A percentile compares a stretch with the other conserved stretches of the same genome.
phyloP scores from a whole-genome alignment of 495 filamentous ascomycete genomes.

The Podospora australis region DNA sequence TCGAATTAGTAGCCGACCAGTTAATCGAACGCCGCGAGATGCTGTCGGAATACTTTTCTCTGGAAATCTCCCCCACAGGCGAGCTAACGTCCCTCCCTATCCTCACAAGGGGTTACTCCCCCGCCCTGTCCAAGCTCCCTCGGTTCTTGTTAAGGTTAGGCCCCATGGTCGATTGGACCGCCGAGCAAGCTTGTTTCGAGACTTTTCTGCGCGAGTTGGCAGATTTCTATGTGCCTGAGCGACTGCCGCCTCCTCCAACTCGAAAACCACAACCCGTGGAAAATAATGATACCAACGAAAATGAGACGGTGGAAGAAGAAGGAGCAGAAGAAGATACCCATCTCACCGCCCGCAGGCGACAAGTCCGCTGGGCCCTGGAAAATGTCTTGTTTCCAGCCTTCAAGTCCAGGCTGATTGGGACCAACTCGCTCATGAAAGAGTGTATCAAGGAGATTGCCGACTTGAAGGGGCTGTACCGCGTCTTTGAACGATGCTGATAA shows the following conservation, averaged over 20 bases:
- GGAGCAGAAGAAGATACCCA: constrained; percentile 16
- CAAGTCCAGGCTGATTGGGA: constrained; percentile 76
- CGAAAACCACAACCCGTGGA: constrained; percentile 33
- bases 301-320: background rate
- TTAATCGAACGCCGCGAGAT: constrained; percentile 75
- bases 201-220: constrained; percentile 85
- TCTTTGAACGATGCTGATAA: constrained; percentile 99
- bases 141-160: constrained; percentile 83
- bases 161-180: constrained; percentile 79
- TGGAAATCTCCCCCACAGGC: constrained; percentile 74
- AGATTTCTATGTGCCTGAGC: constrained; percentile 83
- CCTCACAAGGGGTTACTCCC: constrained; percentile 81
- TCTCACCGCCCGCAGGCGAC: constrained; percentile 48
- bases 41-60: constrained; percentile 85
- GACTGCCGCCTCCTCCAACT: constrained; percentile 65
- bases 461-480: constrained; percentile 87
- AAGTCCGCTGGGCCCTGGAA: constrained; percentile 59
- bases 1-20: constrained; percentile 50
- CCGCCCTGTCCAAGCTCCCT: constrained; percentile 78
- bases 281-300: background rate
- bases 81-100: constrained; percentile 75
- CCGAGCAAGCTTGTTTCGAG: constrained; percentile 81
- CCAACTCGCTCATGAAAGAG: constrained; percentile 60
- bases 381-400: constrained; percentile 76
- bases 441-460: constrained; percentile 87